These are phyloP conservation scores for Phytopythium cucurbitacearum DNA, from an alignment of 352 stramenopile genomes.

Conservation along the genomic window DNA sequence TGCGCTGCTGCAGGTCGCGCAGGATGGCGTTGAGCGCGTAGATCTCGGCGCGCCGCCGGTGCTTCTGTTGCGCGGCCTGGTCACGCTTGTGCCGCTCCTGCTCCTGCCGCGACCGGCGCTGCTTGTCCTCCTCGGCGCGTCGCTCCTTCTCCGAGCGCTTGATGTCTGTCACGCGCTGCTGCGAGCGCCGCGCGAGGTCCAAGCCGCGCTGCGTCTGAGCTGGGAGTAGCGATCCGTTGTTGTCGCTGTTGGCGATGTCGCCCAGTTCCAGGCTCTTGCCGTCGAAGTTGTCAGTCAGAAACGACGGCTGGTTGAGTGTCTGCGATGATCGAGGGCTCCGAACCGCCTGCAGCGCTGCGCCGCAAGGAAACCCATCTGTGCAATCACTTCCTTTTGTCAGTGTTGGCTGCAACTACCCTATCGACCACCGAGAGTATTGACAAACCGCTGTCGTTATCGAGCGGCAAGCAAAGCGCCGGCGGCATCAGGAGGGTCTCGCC, in stretches of 20 bases:
- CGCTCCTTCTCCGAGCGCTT: slow-evolving; percentile 57
- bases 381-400: slow-evolving; percentile 6
- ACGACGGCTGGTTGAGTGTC: background rate
- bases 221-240: slow-evolving; percentile 1
- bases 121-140: slow-evolving; percentile 42
- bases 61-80: slow-evolving; percentile 33
- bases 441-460: slow-evolving; percentile 8
- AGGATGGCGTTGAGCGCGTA: slow-evolving; percentile 69
- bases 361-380: slow-evolving; percentile 35
- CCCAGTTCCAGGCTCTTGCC: slow-evolving; percentile 2
- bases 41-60: slow-evolving; percentile 59
- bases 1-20: slow-evolving; percentile 58
- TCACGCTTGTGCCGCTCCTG: slow-evolving; percentile 56
- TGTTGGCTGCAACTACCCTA: background rate
- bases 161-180: slow-evolving; percentile 47
- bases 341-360: slow-evolving; percentile 43
- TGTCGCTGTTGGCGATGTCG: slow-evolving; percentile 5
- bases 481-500: background rate
- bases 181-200: slow-evolving; percentile 39
- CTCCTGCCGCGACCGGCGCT: slow-evolving; percentile 15
- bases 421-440: too few species aligned
- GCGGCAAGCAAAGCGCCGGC: slow-evolving; percentile 6
- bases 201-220: too few species aligned
- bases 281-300: slow-evolving; percentile 5
- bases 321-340: slow-evolving; percentile 23